A percentile compares a stretch with the other conserved stretches of the same genome.
Evolutionary conservation across 495 filamentous ascomycete species (phyloP).

Genomic region (Neurospora africana): DNA sequence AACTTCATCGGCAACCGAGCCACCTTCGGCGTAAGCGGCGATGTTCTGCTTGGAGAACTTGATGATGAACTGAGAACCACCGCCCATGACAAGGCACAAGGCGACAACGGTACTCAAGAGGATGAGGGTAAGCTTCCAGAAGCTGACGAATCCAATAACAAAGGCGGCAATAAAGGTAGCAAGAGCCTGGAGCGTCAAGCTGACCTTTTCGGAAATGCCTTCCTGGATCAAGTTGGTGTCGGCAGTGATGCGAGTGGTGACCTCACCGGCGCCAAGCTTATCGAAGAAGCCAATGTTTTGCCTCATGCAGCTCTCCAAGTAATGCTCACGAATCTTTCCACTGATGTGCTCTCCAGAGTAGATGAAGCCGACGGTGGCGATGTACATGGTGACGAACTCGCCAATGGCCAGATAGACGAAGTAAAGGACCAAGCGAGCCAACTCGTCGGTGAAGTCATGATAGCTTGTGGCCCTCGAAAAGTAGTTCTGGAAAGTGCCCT

Average conservation of each 20-base stretch:
- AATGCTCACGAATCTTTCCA: constrained; percentile 73
- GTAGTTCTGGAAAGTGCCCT: constrained; percentile 60
- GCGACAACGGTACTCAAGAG: constrained; percentile 67
- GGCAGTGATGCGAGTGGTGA: constrained; percentile 84
- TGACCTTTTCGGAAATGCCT: constrained; percentile 79
- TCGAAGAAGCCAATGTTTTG: constrained; percentile 94
- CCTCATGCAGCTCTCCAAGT: constrained; percentile 70
- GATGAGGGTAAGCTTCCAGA: constrained; percentile 76
- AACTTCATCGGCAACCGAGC: constrained; percentile 88
- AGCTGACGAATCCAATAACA: constrained; percentile 76
- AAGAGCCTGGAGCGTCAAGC: constrained; percentile 59
- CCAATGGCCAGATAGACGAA: constrained; percentile 85
- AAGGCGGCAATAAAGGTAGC: constrained; percentile 83
- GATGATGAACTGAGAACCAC: constrained; percentile 60
- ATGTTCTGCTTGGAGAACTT: constrained; percentile 70
- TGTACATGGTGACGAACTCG: constrained; percentile 72
- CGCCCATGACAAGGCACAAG: constrained; percentile 64
- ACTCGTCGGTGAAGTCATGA: constrained; percentile 46
- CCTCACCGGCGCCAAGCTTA: constrained; percentile 81
- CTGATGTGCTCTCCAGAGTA: constrained; percentile 87
- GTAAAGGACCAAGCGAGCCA: constrained; percentile 64
- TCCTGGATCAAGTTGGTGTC: constrained; percentile 86
- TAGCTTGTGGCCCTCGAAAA: constrained; percentile 36
- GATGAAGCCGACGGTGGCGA: constrained; percentile 80
- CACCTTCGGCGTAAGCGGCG: constrained; percentile 69